Evolutionary conservation across 1,284 basidiomycete genomes (phyloP).

Genomic region (Ustilago xerochloae): DNA sequence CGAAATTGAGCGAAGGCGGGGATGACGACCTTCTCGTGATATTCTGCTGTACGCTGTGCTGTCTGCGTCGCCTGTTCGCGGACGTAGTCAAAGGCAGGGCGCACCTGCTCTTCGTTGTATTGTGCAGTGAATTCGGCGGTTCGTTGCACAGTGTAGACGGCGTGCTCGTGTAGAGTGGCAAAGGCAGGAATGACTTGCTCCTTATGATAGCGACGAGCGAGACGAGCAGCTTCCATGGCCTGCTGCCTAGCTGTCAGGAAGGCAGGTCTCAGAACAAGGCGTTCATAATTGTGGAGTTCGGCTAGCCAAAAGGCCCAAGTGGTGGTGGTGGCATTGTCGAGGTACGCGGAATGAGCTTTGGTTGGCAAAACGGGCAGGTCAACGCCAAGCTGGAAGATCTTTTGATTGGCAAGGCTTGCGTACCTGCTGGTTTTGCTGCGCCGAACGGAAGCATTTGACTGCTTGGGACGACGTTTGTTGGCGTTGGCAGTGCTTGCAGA

Average conservation of each 20-base stretch:
- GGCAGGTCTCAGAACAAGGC: conserved; percentile 13
- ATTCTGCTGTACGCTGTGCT: conserved; percentile 12
- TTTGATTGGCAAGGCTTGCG: neutral
- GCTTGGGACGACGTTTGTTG: neutral
- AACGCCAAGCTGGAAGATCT: neutral
- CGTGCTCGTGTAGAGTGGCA: conserved; percentile 22
- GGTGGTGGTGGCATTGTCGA: conserved; percentile 34
- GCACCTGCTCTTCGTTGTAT: conserved; percentile 13
- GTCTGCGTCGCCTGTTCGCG: conserved; percentile 19
- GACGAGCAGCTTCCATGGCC: conserved; percentile 24
- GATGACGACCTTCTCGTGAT: conserved; percentile 20
- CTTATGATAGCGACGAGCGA: conserved; percentile 20
- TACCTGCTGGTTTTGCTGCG: conserved; percentile 2
- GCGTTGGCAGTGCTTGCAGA: neutral
- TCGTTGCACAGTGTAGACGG: conserved; percentile 12
- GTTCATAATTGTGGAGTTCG: conserved; percentile 20
- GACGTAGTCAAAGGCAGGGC: conserved; percentile 12
- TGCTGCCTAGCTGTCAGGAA: conserved; percentile 14
- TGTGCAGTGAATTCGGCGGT: conserved; percentile 11
- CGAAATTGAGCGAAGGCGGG: conserved; percentile 13
- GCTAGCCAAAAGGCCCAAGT: conserved; percentile 39
- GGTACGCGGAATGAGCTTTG: conserved; percentile 1
- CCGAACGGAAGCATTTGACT: neutral
- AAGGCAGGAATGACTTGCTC: conserved; percentile 19
- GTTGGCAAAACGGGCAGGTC: conserved; percentile 17